These are phyloP conservation scores for Umbelopsis isabellina DNA, from an alignment of 192 early-diverging fungal genomes.

Conservation along the genomic window DNA sequence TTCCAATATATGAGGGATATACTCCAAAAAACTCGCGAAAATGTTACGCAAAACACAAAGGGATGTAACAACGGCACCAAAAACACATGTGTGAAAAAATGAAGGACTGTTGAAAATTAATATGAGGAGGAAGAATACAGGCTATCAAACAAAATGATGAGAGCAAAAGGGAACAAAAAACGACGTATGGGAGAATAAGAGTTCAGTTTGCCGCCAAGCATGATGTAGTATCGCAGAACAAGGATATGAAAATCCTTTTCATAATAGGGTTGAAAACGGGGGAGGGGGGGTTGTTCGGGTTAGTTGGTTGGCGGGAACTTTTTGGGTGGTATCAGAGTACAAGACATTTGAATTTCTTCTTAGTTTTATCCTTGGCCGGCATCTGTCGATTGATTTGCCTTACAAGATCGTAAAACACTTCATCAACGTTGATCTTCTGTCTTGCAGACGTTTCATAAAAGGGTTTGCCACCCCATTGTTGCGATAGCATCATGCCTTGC, in stretches of 20 bases:
- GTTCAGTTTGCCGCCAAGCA: neutral
- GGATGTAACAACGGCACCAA: neutral
- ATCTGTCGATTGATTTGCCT: conserved; percentile 85
- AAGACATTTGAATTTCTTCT: conserved; percentile 42
- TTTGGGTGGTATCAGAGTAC: conserved; percentile 26
- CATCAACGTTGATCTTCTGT: conserved; percentile 86
- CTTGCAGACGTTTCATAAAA: conserved; percentile 92
- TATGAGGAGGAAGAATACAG: conserved; percentile 2
- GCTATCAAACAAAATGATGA: neutral
- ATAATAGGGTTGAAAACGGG: neutral
- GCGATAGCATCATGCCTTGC: conserved; percentile 68
- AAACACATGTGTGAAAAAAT: neutral
- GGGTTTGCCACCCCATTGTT: conserved; percentile 63
- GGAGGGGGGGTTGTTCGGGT: neutral
- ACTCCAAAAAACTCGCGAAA: neutral
- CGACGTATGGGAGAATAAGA: neutral
- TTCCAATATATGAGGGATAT: neutral
- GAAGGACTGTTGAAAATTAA: neutral
- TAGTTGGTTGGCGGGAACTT: neutral
- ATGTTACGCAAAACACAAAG: neutral
- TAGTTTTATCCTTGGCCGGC: conserved; percentile 62
- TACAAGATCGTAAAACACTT: conserved; percentile 92
- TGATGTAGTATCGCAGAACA: neutral
- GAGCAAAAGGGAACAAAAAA: neutral
- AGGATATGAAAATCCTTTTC: conserved; percentile 7